These are phyloP conservation scores for Auricularia sp. DNA, from an alignment of 768 basidiomycete species.

Conservation along the genomic window DNA sequence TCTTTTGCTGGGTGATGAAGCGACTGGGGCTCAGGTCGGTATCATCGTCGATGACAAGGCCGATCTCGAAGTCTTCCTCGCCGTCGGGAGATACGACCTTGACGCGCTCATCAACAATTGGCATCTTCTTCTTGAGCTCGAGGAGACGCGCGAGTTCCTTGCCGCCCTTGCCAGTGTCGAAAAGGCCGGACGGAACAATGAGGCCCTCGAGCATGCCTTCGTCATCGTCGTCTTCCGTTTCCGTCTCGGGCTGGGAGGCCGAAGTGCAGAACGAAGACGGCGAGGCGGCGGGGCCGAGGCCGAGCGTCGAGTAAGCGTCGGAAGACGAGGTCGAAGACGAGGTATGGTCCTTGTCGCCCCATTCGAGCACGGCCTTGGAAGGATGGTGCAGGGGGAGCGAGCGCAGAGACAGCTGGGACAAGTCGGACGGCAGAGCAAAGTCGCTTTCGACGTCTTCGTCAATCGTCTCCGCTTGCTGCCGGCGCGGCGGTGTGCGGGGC, in stretches of 20 bases:
- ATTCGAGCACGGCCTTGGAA: constrained; percentile 77
- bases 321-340: constrained; percentile 75
- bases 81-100: constrained; percentile 47
- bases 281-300: constrained; percentile 55
- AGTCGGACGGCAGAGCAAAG: constrained; percentile 69
- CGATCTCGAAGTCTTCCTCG: constrained; percentile 81
- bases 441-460: constrained; percentile 81
- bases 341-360: constrained; percentile 77
- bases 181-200: constrained; percentile 64
- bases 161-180: constrained; percentile 58
- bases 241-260: constrained; percentile 61
- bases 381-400: constrained; percentile 67
- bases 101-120: constrained; percentile 43
- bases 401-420: constrained; percentile 73
- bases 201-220: constrained; percentile 67
- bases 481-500: constrained; percentile 17
- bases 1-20: constrained; percentile 35
- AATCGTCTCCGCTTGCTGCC: constrained; percentile 31
- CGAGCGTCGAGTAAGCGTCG: constrained; percentile 72
- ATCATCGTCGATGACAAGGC: constrained; percentile 76
- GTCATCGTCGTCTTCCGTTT: constrained; percentile 56
- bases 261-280: constrained; percentile 64
- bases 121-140: constrained; percentile 44
- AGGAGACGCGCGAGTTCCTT: constrained; percentile 41
- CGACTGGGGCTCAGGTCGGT: constrained; percentile 73